Evolutionary conservation across 139 green algal species (phyloP).

Genomic region (Micromonas pusilla): DNA sequence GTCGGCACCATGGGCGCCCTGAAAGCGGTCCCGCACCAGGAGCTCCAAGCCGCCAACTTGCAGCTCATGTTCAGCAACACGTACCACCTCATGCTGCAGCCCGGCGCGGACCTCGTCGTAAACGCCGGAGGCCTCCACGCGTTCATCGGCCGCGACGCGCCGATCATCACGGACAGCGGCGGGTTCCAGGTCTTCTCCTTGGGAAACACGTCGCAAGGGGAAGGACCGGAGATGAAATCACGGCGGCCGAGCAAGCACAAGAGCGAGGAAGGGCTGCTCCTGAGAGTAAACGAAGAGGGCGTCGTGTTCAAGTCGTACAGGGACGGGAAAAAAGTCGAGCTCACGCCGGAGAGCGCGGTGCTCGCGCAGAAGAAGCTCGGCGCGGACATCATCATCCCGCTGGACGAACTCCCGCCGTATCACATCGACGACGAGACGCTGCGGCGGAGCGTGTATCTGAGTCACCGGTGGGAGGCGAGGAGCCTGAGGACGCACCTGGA

Average conservation of each 20-base stretch:
- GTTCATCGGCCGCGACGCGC: conserved; percentile 42
- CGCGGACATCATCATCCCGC: conserved; percentile 51
- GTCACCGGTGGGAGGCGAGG: conserved; percentile 45
- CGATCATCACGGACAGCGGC: conserved; percentile 51
- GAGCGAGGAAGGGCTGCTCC: conserved; percentile 10
- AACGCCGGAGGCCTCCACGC: conserved; percentile 44
- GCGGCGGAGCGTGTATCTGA: conserved; percentile 32
- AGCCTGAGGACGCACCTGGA: conserved; percentile 39
- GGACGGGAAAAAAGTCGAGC: conserved; percentile 40
- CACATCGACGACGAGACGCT: conserved; percentile 27
- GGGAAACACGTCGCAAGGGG: conserved; percentile 33
- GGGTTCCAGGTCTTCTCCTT: conserved; percentile 52
- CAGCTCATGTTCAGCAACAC: conserved; percentile 46
- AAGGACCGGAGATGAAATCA: not conserved
- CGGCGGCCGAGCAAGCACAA: conserved; percentile 11
- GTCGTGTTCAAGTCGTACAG: conserved; percentile 30
- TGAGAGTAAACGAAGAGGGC: conserved; percentile 21
- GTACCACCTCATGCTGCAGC: conserved; percentile 50
- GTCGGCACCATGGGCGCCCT: conserved; percentile 51
- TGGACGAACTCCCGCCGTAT: conserved; percentile 52
- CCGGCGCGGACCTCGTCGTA: conserved; percentile 39
- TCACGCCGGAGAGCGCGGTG: conserved; percentile 46
- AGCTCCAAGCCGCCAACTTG: conserved; percentile 12
- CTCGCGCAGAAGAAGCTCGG: conserved; percentile 45
- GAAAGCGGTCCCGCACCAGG: conserved; percentile 34